phyloP scores from a whole-genome alignment of 305 asterid species.

The Fraxinus greggii region DNA sequence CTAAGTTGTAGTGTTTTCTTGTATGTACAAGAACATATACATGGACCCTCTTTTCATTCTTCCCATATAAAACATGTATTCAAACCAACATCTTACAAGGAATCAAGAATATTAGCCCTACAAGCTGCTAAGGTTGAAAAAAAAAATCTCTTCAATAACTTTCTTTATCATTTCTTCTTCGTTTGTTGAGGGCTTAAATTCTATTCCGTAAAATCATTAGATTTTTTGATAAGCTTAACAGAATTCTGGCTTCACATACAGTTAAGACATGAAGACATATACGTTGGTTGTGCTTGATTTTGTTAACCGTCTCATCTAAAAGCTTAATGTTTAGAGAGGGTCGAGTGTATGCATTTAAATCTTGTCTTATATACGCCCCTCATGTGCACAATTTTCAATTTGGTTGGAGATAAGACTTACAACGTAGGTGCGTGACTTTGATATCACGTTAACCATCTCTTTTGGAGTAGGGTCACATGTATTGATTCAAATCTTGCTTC shows the following conservation, averaged over 20 bases:
- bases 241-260: slow-evolving; percentile 10
- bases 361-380: background rate
- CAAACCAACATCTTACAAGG: slow-evolving; percentile 24
- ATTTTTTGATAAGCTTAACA: background rate
- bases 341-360: background rate
- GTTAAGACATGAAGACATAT: background rate
- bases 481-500: background rate
- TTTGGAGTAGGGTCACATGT: background rate
- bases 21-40: slow-evolving; percentile 5
- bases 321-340: background rate
- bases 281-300: background rate
- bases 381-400: background rate
- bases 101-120: background rate
- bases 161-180: background rate
- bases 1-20: background rate
- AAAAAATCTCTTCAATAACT: background rate
- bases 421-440: background rate
- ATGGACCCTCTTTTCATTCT: slow-evolving; percentile 25
- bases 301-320: background rate
- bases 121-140: slow-evolving; percentile 15
- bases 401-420: background rate
- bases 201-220: background rate
- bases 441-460: background rate
- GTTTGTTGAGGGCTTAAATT: background rate
- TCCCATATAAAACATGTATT: slow-evolving; percentile 37